Evolutionary conservation across 345 rosid species (phyloP).

Genomic region (Salix udensis): DNA sequence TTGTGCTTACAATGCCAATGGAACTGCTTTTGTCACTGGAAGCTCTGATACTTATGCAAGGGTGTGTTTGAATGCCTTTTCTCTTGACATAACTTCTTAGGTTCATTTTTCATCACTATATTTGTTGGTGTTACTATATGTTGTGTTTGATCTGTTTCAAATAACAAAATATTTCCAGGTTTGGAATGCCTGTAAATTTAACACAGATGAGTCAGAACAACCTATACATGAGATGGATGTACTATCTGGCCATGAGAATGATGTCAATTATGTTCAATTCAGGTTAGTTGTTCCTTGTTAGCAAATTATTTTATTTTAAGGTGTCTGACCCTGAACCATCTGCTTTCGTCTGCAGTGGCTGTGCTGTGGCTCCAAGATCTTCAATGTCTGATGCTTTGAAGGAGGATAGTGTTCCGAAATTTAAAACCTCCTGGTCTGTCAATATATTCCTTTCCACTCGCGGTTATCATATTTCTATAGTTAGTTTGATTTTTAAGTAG

Average conservation of each 20-base stretch:
- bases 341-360: constrained; percentile 65
- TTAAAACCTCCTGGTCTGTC: constrained; percentile 79
- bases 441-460: neutral
- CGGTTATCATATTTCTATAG: neutral
- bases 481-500: neutral
- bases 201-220: constrained; percentile 59
- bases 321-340: neutral
- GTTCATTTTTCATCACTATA: constrained; percentile 11
- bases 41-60: constrained; percentile 95
- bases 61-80: constrained; percentile 50
- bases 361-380: constrained; percentile 84
- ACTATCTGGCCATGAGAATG: constrained; percentile 93
- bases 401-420: constrained; percentile 74
- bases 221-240: constrained; percentile 88
- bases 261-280: constrained; percentile 97
- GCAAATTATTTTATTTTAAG: neutral
- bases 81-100: constrained; percentile 8
- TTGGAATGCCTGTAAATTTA: constrained; percentile 79
- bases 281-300: constrained; percentile 47
- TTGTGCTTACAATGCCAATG: constrained; percentile 92
- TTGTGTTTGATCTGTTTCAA: constrained; percentile 23
- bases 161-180: constrained; percentile 52
- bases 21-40: constrained; percentile 95
- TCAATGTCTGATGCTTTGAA: constrained; percentile 55
- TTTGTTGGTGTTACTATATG: constrained; percentile 14